Evolutionary conservation across 169 alveolate genomes (phyloP), one percentile per base, ranked within the genome.

Genomic region (Plasmodium vinckei): DNA sequence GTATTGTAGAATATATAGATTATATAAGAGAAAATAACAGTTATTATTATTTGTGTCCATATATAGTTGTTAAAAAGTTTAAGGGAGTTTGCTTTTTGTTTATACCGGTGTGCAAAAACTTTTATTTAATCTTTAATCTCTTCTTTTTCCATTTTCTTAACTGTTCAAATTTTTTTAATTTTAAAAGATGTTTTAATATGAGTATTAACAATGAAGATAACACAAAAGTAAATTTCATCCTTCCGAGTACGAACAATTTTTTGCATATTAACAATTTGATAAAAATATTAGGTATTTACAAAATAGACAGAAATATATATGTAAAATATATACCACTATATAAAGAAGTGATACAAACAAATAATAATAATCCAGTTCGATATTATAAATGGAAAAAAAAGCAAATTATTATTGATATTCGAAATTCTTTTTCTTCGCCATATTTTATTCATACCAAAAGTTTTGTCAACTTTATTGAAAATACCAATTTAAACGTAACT

Each of bases 331-430:
- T 23, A 57, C 44, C 73, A 19, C 56, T 77, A 7, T 6, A 15
- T 54, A 77, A 63, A 68, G 73, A 49, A 19, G 42, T 68, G 25
- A 4, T 33, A 33, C 42, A 33, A 33, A 44, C 49, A 12, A 77
- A 63, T 77, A 61, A 57, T 21, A 64, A 23, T 23, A 64, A 9
- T 57, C 12, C n/a, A 4, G 21, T 27, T 42, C 75, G 65, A 5
- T 77, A 77, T 23, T 77, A 77, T 59, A 77, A 77, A 77, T 77
- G 88, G 88, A 77, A 57, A 56, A 77, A 77, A 59, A 77, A 65
- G 12, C 63, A 77, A 63, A 64, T 77, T 27, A 53, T 77, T 44
- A 49, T 77, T 44, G 88, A 77, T 46, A 77, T 77, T 42, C 63
- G 88, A 59, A 77, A 64, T 69, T 77, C 88, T 63, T 77, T 77